Evolutionary conservation across 1,139 yeast species (phyloP).

Genomic region (Chernovozyma aurita): DNA sequence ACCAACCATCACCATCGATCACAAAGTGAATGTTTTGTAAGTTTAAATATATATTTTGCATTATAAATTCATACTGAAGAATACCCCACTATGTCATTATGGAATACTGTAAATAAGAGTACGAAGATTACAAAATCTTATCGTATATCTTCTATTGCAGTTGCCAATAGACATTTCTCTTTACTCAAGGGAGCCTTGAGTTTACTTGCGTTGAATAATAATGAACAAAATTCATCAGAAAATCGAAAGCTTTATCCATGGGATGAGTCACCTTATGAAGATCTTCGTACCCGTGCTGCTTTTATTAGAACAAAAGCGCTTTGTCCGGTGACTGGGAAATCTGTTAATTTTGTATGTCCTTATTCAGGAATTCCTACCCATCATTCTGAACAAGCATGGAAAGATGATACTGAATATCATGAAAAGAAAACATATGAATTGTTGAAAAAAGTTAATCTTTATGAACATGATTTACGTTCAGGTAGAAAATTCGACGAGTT

Average conservation of each 20-base stretch:
- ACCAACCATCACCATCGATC: too few species aligned
- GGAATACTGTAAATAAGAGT: neutral
- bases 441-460: slow-evolving; percentile 81
- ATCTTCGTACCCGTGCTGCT: slow-evolving; percentile 87
- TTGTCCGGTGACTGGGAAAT: slow-evolving; percentile 85
- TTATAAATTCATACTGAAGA: neutral
- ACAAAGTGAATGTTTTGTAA: too few species aligned
- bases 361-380: slow-evolving; percentile 95
- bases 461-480: slow-evolving; percentile 90
- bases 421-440: slow-evolving; percentile 59
- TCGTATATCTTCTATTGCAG: neutral
- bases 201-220: slow-evolving; percentile 7
- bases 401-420: slow-evolving; percentile 71
- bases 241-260: slow-evolving; percentile 67
- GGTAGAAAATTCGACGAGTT: slow-evolving; percentile 95
- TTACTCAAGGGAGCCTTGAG: slow-evolving; percentile 6
- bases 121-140: neutral
- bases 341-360: slow-evolving; percentile 86
- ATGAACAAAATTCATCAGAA: slow-evolving; percentile 47
- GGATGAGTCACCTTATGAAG: slow-evolving; percentile 91
- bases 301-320: slow-evolving; percentile 80
- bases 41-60: too few species aligned
- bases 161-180: slow-evolving; percentile 5
- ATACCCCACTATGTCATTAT: neutral
- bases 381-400: slow-evolving; percentile 88